These are phyloP conservation scores for Skeletonema menzelii DNA, from an alignment of 108 stramenopile species.

Conservation along the genomic window DNA sequence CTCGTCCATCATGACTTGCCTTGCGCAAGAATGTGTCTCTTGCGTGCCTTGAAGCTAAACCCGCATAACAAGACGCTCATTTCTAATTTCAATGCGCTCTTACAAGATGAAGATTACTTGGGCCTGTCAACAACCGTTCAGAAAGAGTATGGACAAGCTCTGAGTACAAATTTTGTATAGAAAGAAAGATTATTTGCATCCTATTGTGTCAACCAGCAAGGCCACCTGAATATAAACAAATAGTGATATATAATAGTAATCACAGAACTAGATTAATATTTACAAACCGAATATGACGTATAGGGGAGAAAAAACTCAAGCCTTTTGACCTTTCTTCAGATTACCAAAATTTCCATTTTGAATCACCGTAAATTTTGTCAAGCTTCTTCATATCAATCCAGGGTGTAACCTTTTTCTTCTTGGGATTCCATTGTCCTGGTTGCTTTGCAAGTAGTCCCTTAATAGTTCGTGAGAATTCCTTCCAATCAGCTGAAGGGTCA, in stretches of 20 bases:
- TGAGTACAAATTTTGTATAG: background rate
- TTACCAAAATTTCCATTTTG: background rate
- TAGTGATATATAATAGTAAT: background rate
- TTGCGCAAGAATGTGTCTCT: constrained; percentile 37
- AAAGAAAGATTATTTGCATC: too few relatives aligned
- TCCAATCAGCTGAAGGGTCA: constrained; percentile 31
- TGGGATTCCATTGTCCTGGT: constrained; percentile 42
- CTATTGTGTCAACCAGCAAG: too few relatives aligned
- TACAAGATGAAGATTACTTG: constrained; percentile 34
- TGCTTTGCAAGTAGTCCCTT: constrained; percentile 22
- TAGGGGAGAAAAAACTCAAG: background rate
- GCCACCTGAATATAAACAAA: too few relatives aligned
- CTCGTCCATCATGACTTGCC: constrained; percentile 37
- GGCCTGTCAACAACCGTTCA: background rate
- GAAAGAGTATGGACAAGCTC: background rate
- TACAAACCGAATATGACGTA: background rate
- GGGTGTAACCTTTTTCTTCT: constrained; percentile 43
- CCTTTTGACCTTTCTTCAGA: background rate
- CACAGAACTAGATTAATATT: background rate
- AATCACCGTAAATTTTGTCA: constrained; percentile 2
- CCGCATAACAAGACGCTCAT: constrained; percentile 45
- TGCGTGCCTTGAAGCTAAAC: constrained; percentile 25
- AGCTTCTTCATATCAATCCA: constrained; percentile 24
- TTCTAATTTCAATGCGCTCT: constrained; percentile 47
- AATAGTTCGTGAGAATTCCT: background rate